Percentiles rank a stretch among this genome's conserved stretches.
These are phyloP conservation scores for Coemansia sp. DNA, from an alignment of 192 early-diverging fungal genomes.

Conservation along the genomic window DNA sequence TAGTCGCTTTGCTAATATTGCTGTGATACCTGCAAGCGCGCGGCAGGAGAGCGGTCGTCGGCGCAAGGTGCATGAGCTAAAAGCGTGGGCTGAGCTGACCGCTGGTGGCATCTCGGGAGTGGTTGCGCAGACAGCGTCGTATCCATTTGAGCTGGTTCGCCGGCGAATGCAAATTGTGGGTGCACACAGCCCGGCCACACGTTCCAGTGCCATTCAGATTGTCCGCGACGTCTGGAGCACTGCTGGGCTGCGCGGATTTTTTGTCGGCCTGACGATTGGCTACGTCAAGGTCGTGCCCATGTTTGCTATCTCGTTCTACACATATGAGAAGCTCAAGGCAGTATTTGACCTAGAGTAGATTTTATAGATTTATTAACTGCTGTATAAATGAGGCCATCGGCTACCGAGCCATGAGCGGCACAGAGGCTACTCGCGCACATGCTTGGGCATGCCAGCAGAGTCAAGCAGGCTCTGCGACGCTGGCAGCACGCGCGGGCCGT, in stretches of 20 bases:
- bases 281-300: conserved; percentile 95
- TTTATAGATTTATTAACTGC: background rate
- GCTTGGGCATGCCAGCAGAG: conserved; percentile 47
- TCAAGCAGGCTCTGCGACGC: conserved; percentile 38
- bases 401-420: background rate
- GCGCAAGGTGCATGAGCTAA: conserved; percentile 58
- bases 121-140: conserved; percentile 80
- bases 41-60: conserved; percentile 11
- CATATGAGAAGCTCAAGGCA: conserved; percentile 67
- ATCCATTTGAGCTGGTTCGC: conserved; percentile 90
- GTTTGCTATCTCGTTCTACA: conserved; percentile 83
- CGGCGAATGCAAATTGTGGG: conserved; percentile 83
- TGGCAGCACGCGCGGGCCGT: conserved; percentile 79
- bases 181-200: conserved; percentile 50
- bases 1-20: conserved; percentile 38
- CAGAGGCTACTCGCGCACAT: conserved; percentile 6
- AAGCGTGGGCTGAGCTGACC: conserved; percentile 71
- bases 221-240: conserved; percentile 60
- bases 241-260: conserved; percentile 82
- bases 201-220: conserved; percentile 59
- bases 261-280: conserved; percentile 95
- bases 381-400: background rate
- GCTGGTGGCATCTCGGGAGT: conserved; percentile 83
- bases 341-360: conserved; percentile 38
- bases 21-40: conserved; percentile 10